These are phyloP conservation scores for Stagonosporopsis tanaceti DNA, from an alignment of 2,329 filamentous ascomycete species.

Conservation along the genomic window DNA sequence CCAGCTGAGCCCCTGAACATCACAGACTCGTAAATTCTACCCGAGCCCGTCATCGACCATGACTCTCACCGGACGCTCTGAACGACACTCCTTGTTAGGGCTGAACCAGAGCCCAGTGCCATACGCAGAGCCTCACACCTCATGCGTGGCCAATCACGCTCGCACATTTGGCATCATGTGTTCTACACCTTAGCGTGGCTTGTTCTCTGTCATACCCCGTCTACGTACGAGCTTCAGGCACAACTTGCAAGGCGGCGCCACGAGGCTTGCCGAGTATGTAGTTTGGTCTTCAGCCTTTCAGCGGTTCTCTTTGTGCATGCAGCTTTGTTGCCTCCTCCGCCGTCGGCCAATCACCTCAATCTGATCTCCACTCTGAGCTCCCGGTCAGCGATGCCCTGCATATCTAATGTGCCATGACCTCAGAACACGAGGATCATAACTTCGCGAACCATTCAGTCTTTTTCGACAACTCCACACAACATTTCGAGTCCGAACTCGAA, in stretches of 20 bases:
- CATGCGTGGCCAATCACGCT: slow-evolving; percentile 13
- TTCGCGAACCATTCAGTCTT: slow-evolving; percentile 20
- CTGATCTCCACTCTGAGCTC: slow-evolving; percentile 28
- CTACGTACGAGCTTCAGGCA: slow-evolving; percentile 10
- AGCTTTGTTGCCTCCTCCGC: slow-evolving; percentile 19
- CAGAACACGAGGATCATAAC: slow-evolving; percentile 30
- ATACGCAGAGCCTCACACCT: slow-evolving; percentile 19
- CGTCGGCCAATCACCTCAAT: slow-evolving; percentile 30
- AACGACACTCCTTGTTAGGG: slow-evolving; percentile 4
- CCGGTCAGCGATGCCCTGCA: slow-evolving; percentile 40
- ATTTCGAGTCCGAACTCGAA: background rate
- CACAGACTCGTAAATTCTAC: background rate
- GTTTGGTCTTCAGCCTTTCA: slow-evolving; percentile 21
- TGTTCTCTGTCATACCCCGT: slow-evolving; percentile 7
- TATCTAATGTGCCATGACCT: slow-evolving; percentile 36
- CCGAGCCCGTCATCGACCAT: background rate
- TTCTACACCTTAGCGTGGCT: slow-evolving; percentile 7
- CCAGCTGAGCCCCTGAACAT: slow-evolving; percentile 7
- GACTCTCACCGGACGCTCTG: slow-evolving; percentile 13
- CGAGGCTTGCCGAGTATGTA: slow-evolving; percentile 27
- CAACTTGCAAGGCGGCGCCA: slow-evolving; percentile 14
- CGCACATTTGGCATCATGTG: slow-evolving; percentile 8
- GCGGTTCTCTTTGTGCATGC: slow-evolving; percentile 26
- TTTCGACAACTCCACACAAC: slow-evolving; percentile 23
- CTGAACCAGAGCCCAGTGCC: background rate